Evolutionary conservation across 306 rosid species (phyloP).

Genomic region (Myrica gale): DNA sequence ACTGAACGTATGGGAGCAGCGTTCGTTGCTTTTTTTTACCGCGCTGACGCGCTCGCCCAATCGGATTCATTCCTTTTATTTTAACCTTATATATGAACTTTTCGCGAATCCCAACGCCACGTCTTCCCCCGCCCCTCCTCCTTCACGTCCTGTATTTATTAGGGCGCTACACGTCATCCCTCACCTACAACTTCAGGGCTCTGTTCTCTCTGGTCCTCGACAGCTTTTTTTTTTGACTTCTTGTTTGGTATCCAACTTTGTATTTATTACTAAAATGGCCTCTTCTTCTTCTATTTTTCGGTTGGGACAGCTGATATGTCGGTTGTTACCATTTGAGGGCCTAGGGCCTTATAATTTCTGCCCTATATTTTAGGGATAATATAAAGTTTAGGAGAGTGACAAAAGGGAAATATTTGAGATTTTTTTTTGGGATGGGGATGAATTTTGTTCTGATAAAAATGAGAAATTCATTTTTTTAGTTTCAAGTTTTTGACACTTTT

Average conservation of each 20-base stretch:
- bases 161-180: not conserved
- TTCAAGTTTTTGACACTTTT: too few relatives aligned
- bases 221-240: not conserved
- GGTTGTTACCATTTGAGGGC: too few relatives aligned
- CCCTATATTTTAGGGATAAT: too few relatives aligned
- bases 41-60: not conserved
- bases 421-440: too few relatives aligned
- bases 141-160: not conserved
- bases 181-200: not conserved
- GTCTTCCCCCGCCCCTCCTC: not conserved
- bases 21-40: not conserved
- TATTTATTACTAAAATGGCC: not conserved
- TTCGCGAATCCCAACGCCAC: slow-evolving; percentile 17
- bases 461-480: too few relatives aligned
- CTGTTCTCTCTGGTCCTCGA: not conserved
- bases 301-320: too few relatives aligned
- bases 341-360: too few relatives aligned
- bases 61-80: not conserved
- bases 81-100: not conserved
- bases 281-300: not conserved
- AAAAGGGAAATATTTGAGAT: too few relatives aligned
- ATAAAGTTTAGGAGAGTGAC: too few relatives aligned
- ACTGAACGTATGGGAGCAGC: not conserved
- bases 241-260: not conserved
- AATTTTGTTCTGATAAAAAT: too few relatives aligned